Evolutionary conservation across 2,329 filamentous ascomycete genomes (phyloP), one percentile per base, ranked within the genome.

Genomic region (Sporothrix globosa): DNA sequence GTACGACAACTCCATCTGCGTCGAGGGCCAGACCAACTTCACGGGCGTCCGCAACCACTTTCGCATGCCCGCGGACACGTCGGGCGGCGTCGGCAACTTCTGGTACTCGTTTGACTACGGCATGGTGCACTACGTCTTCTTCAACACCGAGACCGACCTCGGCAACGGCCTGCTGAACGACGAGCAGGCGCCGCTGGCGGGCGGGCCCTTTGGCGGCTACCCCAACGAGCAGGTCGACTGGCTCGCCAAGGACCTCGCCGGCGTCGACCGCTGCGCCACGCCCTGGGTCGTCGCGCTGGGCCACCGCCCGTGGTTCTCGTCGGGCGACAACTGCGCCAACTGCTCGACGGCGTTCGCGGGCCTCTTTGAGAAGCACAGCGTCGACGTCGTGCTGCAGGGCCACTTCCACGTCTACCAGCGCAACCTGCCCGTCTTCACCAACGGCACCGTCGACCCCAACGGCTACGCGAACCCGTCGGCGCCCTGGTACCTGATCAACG

Each of bases 281-380:
- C 81, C 83, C 14, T 85, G 83, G 83, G 79, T 85, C 48, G 78
- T 84, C 60, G 82, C 80, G 73, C 84, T 83, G 79, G 80, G 79
- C 75, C 83, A 84, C 75, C 80, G 82, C 21, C 83, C 82, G 34
- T 84, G 85, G 80, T 85, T 84, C 76, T 79, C 72, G 4, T 58
- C 61, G 13, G 67, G 72, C 24, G 50, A 56, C 44, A 61, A 48
- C 48, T 72, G 70, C 68, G 17, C 11, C 30, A 69, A 60, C 60
- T 72, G 73, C 72, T 44, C 34, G 0, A 11, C 34, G 10, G 73
- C 54, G 5, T 74, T 74, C 27, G 70, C 69, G 50, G 24, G 63
- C 1, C 9, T 75, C 4, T 52, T 75, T 14, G 24, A 70, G 4
- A 14, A 71, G 41, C 66, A 74, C 68, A 27, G 52, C 1, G 74